A percentile compares a stretch with the other conserved stretches of the same genome.
Conservation (phyloP, 805 yeast genomes). For the Priceomyces medius region DNA sequence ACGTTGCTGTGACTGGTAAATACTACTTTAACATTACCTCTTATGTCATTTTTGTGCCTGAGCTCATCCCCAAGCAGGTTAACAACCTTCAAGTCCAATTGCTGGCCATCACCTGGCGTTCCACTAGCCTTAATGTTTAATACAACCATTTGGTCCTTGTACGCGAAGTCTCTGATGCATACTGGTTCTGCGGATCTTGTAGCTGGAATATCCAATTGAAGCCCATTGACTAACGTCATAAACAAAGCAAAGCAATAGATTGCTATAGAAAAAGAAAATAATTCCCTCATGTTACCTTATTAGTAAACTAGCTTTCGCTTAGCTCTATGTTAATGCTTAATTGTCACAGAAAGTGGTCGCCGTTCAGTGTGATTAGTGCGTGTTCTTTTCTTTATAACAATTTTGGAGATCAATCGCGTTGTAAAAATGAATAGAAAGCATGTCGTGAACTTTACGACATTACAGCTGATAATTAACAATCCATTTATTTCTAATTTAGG, state of each 20-base stretch:
- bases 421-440: conserved; percentile 1
- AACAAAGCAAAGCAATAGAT: conserved; percentile 10
- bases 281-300: conserved; percentile 3
- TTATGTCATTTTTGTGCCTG: conserved; percentile 69
- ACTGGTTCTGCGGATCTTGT: conserved; percentile 52
- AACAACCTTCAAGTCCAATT: conserved; percentile 60
- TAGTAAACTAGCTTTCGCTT: not conserved
- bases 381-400: conserved; percentile 1
- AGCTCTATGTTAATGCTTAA: not conserved
- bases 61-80: conserved; percentile 86
- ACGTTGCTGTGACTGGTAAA: conserved; percentile 82
- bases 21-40: conserved; percentile 69
- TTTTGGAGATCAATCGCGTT: not conserved
- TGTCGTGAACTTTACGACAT: not conserved
- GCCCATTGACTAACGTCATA: conserved; percentile 30
- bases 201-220: conserved; percentile 57
- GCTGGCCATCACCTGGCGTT: conserved; percentile 81
- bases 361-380: not conserved
- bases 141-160: conserved; percentile 82
- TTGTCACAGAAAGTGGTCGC: not conserved
- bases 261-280: not conserved
- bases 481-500: conserved; percentile 4
- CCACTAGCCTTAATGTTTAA: conserved; percentile 78
- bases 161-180: conserved; percentile 90
- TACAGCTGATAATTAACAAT: not conserved